These are phyloP conservation scores for Apostasia shenzhenica DNA, from an alignment of 106 monocot genomes.

Conservation along the genomic window DNA sequence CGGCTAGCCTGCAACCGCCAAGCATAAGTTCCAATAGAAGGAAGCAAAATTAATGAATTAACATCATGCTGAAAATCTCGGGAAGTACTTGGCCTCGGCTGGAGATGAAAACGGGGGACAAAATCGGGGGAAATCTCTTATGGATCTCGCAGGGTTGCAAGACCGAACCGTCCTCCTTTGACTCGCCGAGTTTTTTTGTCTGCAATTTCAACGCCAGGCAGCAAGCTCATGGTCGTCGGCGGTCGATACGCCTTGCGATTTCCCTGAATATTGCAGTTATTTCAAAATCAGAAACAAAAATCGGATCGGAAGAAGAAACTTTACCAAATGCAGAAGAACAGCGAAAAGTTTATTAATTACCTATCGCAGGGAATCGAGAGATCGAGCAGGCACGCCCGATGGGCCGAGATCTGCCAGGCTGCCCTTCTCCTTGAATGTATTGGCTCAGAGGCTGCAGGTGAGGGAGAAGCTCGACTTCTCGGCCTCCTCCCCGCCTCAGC, in stretches of 20 bases:
- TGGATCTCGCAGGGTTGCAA: conserved; percentile 9
- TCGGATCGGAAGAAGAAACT: conserved; percentile 1
- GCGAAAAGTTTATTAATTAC: neutral
- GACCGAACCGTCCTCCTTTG: neutral
- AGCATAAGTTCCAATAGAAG: neutral
- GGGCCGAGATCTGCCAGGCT: conserved; percentile 46
- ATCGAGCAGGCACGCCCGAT: conserved; percentile 23
- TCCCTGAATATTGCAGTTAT: conserved; percentile 5
- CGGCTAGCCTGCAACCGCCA: conserved; percentile 5
- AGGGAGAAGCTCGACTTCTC: conserved; percentile 41
- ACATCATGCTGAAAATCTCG: neutral
- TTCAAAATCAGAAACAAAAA: neutral
- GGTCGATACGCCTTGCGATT: conserved; percentile 22
- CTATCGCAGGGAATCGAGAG: neutral
- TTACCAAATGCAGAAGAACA: neutral
- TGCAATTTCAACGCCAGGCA: conserved; percentile 28
- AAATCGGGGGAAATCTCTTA: conserved; percentile 52
- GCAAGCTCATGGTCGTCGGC: conserved; percentile 46
- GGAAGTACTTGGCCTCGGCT: neutral
- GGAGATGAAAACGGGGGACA: conserved; percentile 18
- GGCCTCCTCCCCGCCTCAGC: conserved; percentile 16
- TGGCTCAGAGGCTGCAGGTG: conserved; percentile 59
- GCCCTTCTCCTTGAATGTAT: conserved; percentile 71
- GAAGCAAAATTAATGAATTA: neutral
- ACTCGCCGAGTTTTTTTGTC: conserved; percentile 1